These are phyloP conservation scores for Torrubiella hemipterigena DNA, from an alignment of 2,329 filamentous ascomycete species.

Conservation along the genomic window DNA sequence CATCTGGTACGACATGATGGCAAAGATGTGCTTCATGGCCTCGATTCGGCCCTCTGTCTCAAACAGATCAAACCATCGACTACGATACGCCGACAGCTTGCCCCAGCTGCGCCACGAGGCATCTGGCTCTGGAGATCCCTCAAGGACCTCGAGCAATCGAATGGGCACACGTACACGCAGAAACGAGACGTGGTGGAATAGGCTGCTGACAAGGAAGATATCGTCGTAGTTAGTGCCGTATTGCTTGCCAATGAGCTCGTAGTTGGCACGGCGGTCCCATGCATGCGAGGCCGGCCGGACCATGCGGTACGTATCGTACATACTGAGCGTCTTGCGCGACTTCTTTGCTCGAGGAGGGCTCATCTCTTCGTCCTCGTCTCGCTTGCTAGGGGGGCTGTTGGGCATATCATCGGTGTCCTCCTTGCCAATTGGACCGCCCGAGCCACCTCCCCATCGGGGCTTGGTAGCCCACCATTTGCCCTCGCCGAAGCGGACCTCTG, in stretches of 20 bases:
- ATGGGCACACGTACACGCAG: constrained; percentile 46
- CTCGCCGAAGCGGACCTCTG: constrained; percentile 44
- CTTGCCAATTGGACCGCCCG: constrained; percentile 49
- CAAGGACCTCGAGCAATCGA: constrained; percentile 38
- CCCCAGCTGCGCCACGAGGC: constrained; percentile 32
- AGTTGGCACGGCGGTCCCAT: constrained; percentile 50
- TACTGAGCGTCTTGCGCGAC: constrained; percentile 39
- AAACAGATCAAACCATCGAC: constrained; percentile 51
- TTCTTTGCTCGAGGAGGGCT: constrained; percentile 26
- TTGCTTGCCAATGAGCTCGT: constrained; percentile 42
- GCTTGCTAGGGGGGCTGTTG: constrained; percentile 33
- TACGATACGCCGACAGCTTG: constrained; percentile 42
- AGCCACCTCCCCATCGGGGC: constrained; percentile 50
- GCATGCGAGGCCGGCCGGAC: constrained; percentile 42
- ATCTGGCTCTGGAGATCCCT: constrained; percentile 28
- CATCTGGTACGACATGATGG: constrained; percentile 49
- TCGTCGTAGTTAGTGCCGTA: constrained; percentile 41
- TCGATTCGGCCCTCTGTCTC: constrained; percentile 37
- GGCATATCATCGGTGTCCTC: constrained; percentile 40
- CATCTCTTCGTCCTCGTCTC: constrained; percentile 14
- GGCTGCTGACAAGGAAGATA: constrained; percentile 46
- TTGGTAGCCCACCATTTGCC: constrained; percentile 50
- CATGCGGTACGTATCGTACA: constrained; percentile 54
- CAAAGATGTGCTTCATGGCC: constrained; percentile 47
- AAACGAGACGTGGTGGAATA: constrained; percentile 49